Base-by-base conservation (phyloP, 2,329 filamentous ascomycete genomes). In the Alternaria arborescens region DNA sequence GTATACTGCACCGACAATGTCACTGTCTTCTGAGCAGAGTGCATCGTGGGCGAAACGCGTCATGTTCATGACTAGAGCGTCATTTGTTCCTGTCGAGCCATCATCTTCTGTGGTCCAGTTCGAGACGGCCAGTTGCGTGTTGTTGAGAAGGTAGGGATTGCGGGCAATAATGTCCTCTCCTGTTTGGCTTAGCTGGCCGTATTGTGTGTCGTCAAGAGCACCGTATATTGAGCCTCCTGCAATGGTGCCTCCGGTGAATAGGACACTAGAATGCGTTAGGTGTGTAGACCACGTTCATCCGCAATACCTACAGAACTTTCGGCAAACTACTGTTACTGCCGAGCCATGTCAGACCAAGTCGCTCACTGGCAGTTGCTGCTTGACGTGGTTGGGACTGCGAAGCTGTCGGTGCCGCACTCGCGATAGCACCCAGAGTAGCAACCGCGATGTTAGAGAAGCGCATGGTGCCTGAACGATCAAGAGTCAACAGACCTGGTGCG, bases 61-160 rank as follows among this genome's bases (percentile, higher is more conserved):
- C 72, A 75, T 75, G 58, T 75, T 72, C 71, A 74, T 75, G 28
- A 71, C 72, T 1, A 75, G 41, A 4, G 67, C 65, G 53, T 75
- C 72, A 32, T 69, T 71, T 3, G 71, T 74, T 10, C 71, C 72
- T 0, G 71, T 73, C 0, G 71, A 73, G 20, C 64, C 61, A 24
- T 69, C 57, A 8, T 36, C 47, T 32, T 64, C 34, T 0, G 64
- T 61, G 0, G 68, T 73, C 68, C 70, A 74, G 41, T 74, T 73
- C 0, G 72, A 72, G 4, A 74, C 68, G 5, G 72, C 72, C 1
- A 74, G 68, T 43, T 73, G 71, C 3, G 72, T 73, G 47, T 73
- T 61, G 48, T 74, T 73, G 7, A 73, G 58, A 0, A 74, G 62
- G 47, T 74, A 73, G 1, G 68, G 66, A 26, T 74, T 72, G 4